phyloP scores from a whole-genome alignment of 345 rosid genomes.

The Salix koriyanagi region DNA sequence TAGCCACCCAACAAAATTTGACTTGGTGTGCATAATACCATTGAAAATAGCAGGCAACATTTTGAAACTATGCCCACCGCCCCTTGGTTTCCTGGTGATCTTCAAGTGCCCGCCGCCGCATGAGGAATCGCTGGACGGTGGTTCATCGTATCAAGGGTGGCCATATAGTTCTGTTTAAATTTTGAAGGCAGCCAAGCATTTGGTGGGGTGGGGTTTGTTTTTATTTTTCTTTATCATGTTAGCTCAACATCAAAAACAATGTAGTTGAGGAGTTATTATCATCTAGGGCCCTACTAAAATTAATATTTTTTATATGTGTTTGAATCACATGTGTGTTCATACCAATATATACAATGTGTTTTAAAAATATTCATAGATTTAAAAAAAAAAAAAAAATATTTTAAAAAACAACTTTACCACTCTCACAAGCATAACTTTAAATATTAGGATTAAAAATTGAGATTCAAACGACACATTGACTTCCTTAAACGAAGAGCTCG shows the following conservation, averaged over 20 bases:
- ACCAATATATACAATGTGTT: no score
- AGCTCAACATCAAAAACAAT: neutral
- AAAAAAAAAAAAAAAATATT: no score
- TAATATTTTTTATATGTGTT: no score
- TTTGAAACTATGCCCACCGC: neutral
- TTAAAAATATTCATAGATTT: no score
- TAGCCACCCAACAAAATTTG: neutral
- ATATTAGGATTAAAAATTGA: neutral
- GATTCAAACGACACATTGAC: neutral
- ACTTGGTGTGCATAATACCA: neutral
- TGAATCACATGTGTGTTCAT: no score
- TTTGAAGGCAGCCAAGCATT: neutral
- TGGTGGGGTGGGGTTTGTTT: neutral
- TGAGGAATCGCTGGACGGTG: neutral
- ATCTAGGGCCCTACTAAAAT: no score
- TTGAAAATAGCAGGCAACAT: neutral
- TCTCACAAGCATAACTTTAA: no score
- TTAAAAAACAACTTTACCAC: no score
- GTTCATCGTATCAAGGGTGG: neutral
- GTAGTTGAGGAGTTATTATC: neutral
- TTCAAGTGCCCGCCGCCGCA: neutral
- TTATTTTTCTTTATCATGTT: neutral
- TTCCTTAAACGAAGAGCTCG: neutral
- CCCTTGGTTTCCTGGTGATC: neutral
- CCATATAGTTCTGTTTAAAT: neutral